Evolutionary conservation across 2,329 filamentous ascomycete genomes (phyloP).

Genomic region (Dryadomyces quercivorus): DNA sequence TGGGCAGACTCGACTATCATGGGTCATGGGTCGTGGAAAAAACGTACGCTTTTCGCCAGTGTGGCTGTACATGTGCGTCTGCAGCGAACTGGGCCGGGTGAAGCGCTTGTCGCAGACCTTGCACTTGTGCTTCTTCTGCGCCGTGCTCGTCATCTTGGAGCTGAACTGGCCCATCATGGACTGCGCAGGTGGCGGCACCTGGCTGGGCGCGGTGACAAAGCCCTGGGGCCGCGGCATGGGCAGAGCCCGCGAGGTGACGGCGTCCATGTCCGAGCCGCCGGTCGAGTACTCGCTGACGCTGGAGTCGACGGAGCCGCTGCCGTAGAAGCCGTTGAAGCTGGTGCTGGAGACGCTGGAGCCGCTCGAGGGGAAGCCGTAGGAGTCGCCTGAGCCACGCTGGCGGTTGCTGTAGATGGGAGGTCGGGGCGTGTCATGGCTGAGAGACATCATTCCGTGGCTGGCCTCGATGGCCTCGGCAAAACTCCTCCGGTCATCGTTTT

Average conservation of each 20-base stretch:
- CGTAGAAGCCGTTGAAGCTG: conserved; percentile 64
- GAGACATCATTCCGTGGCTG: conserved; percentile 85
- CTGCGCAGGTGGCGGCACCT: conserved; percentile 61
- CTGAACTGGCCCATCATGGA: conserved; percentile 99
- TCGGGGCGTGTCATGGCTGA: conserved; percentile 88
- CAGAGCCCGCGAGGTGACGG: conserved; percentile 67
- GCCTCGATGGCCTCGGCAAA: conserved; percentile 88
- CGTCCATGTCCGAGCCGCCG: conserved; percentile 75
- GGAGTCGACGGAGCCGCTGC: conserved; percentile 71
- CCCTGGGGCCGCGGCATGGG: conserved; percentile 72
- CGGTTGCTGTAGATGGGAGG: conserved; percentile 64
- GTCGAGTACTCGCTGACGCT: conserved; percentile 91
- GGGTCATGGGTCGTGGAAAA: background rate
- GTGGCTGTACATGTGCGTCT: conserved; percentile 97
- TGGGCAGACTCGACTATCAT: background rate
- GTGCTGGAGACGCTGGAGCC: conserved; percentile 85
- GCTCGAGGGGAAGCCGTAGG: conserved; percentile 80
- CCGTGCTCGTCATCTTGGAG: conserved; percentile 89
- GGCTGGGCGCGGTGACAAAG: conserved; percentile 25
- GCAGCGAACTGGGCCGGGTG: conserved; percentile 81
- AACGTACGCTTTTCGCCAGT: conserved; percentile 93
- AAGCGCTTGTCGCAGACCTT: conserved; percentile 98
- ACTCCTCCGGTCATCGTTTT: conserved; percentile 46
- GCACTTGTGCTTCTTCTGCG: conserved; percentile 99
- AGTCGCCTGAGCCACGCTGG: conserved; percentile 64